phyloP scores from a whole-genome alignment of 768 basidiomycete species.

The Cytidiella melzeri region DNA sequence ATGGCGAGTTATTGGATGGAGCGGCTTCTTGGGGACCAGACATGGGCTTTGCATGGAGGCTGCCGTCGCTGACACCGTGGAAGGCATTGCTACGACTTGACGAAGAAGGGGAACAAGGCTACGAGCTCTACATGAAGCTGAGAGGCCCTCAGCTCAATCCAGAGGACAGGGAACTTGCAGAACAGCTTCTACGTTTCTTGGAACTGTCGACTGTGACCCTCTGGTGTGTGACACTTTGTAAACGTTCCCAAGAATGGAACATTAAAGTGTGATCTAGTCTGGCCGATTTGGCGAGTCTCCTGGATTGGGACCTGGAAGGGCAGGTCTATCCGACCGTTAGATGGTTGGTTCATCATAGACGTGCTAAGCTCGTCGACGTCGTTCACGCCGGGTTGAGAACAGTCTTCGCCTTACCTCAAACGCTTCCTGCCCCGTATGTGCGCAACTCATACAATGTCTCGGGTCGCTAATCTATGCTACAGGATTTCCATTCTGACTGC shows the following conservation, averaged over 20 bases:
- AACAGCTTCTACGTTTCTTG: slow-evolving; percentile 70
- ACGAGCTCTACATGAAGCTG: slow-evolving; percentile 56
- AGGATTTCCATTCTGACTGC: slow-evolving; percentile 49
- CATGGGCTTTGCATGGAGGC: slow-evolving; percentile 64
- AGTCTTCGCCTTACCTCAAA: slow-evolving; percentile 69
- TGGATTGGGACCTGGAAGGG: slow-evolving; percentile 78
- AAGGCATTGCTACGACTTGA: slow-evolving; percentile 82
- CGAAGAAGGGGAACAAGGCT: slow-evolving; percentile 39
- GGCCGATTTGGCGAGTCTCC: slow-evolving; percentile 69
- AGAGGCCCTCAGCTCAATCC: slow-evolving; percentile 52
- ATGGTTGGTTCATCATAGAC: slow-evolving; percentile 85
- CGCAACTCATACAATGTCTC: neutral
- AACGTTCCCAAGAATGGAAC: no score
- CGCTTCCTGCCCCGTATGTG: slow-evolving; percentile 55
- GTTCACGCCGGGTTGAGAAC: slow-evolving; percentile 78
- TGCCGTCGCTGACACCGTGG: slow-evolving; percentile 81
- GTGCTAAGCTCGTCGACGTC: slow-evolving; percentile 85
- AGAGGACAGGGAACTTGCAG: slow-evolving; percentile 62
- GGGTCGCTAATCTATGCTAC: neutral
- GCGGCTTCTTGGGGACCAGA: slow-evolving; percentile 56
- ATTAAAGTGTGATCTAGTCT: slow-evolving; percentile 44
- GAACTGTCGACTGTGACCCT: slow-evolving; percentile 67
- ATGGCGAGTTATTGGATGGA: slow-evolving; percentile 33
- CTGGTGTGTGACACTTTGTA: slow-evolving; percentile 46
- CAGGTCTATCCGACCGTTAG: slow-evolving; percentile 89